Evolutionary conservation across 306 rosid species (phyloP).

Genomic region (Gastrolobium villosum): DNA sequence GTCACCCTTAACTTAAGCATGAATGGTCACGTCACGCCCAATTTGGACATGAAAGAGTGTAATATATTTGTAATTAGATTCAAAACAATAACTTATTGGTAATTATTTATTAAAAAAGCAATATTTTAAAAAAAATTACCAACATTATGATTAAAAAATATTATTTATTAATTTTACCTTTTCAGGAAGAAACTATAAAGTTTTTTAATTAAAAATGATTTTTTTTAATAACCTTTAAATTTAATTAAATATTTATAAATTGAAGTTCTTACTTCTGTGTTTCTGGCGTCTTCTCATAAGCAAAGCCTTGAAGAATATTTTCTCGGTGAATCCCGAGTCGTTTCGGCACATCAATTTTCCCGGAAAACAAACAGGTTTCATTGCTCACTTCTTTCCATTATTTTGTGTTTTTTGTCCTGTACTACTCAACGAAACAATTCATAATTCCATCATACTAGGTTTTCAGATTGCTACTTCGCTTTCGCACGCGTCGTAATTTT

Average conservation of each 20-base stretch:
- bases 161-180: too few species aligned
- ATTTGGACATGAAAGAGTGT: too few species aligned
- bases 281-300: not conserved
- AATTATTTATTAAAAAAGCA: too few species aligned
- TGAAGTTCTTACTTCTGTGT: not conserved
- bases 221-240: too few species aligned
- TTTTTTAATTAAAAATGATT: too few species aligned
- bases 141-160: too few species aligned
- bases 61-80: too few species aligned
- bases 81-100: too few species aligned
- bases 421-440: not conserved
- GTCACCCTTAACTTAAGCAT: too few species aligned
- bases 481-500: not conserved
- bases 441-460: not conserved
- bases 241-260: not conserved
- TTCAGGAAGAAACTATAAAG: too few species aligned
- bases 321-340: not conserved
- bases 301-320: not conserved
- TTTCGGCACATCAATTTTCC: not conserved
- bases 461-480: slow-evolving; percentile 8
- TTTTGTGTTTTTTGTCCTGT: not conserved
- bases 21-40: too few species aligned
- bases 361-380: slow-evolving; percentile 34
- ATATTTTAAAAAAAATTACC: too few species aligned
- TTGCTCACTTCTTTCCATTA: not conserved